A percentile compares a stretch with the other conserved stretches of the same genome.
phyloP scores from a whole-genome alignment of 106 monocot species.

The Apostasia shenzhenica region DNA sequence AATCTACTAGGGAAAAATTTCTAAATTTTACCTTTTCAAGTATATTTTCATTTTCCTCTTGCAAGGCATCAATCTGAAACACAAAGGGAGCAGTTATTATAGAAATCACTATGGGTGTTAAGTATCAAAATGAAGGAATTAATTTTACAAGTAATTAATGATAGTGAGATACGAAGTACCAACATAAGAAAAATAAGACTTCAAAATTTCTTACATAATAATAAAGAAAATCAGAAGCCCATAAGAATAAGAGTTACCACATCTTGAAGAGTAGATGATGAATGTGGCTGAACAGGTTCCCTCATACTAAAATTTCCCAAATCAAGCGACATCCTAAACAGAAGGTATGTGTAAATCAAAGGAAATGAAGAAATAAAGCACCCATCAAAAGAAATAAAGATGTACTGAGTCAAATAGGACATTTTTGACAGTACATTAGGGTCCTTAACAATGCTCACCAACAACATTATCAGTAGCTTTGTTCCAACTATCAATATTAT shows the following conservation, averaged over 20 bases:
- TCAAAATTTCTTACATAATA: neutral
- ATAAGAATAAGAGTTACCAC: slow-evolving; percentile 30
- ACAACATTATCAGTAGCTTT: too few species aligned
- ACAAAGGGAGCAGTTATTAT: slow-evolving; percentile 4
- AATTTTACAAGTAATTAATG: neutral
- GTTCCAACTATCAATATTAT: too few species aligned
- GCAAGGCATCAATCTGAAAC: slow-evolving; percentile 42
- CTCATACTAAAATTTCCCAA: slow-evolving; percentile 28
- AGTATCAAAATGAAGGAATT: neutral
- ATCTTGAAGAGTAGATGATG: slow-evolving; percentile 52
- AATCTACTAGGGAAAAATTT: neutral
- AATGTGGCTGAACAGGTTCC: slow-evolving; percentile 9
- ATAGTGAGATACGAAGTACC: neutral
- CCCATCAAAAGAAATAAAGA: neutral
- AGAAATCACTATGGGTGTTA: neutral
- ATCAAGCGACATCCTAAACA: slow-evolving; percentile 47
- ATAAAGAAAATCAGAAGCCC: neutral
- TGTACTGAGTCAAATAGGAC: too few species aligned
- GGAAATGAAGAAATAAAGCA: neutral
- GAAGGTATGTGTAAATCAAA: neutral
- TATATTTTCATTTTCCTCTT: slow-evolving; percentile 44
- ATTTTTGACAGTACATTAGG: too few species aligned
- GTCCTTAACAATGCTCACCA: too few species aligned
- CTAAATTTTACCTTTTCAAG: slow-evolving; percentile 41
- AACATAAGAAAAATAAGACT: neutral